Base-by-base conservation (phyloP, 345 rosid genomes). In the Euphorbia tirucalli region DNA sequence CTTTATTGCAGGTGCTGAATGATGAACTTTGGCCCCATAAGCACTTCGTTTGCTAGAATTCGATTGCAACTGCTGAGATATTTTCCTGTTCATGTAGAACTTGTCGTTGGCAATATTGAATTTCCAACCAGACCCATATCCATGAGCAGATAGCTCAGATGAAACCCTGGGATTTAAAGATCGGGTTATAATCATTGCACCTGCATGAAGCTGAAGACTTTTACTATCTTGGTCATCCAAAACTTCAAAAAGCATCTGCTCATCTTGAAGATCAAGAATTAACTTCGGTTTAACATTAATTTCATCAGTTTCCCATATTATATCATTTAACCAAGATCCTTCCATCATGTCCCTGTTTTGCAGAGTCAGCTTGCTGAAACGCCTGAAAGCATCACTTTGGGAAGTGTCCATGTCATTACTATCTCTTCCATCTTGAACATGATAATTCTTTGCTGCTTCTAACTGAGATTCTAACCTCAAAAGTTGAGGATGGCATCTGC, bases 81-180 rank as follows among this genome's bases (percentile, higher is more conserved):
- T 82, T 84, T 95, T 95, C 74, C 92, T 91, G 75, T 88, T 95
- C 81, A 85, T 80, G 75, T 95, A 95, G 83, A 88, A 95, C 72
- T 88, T 84, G 84, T 95, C 99, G 82, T 95, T 95, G 44, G 97
- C 88, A 82, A 95, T 92, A 85, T 95, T 89, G 78, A 94, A 94
- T 71, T 86, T 87, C 93, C 97, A 88, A 78, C 89, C 86, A 83
- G 87, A 66, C 57, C 80, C 82, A 77, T 80, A 78, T 71, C 84
- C 87, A 72, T 68, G 83, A 72, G 75, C 80, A 0, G 70, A 65
- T 57, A 72, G 77, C 81, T 89, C 91, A 58, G 68, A 78, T 80
- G 82, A 80, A 71, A 74, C 85, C 70, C 75, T 83, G 71, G 85
- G 78, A 63, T 89, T 85, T 59, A 74, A 61, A 59, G 94, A 80